Conservation (phyloP, 495 filamentous ascomycete genomes). For the Tuber aestivum region DNA sequence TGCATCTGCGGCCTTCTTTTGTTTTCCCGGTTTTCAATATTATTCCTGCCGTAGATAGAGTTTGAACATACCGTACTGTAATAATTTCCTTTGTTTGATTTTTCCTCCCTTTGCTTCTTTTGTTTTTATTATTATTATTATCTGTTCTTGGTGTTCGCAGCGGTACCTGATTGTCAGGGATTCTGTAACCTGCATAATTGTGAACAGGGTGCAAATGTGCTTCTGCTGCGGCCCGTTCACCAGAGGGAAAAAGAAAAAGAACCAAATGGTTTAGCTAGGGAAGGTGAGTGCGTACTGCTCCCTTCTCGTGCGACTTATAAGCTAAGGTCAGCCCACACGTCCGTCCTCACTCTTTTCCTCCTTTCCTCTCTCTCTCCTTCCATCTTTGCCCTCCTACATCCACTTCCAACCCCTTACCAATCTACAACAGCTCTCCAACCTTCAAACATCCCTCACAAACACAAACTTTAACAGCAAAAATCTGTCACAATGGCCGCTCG, state of each 20-base stretch:
- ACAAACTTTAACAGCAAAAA: slow-evolving; percentile 11
- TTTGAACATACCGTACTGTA: background rate
- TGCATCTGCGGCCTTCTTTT: background rate
- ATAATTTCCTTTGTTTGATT: background rate
- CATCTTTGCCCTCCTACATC: slow-evolving; percentile 8
- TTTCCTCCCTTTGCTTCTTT: slow-evolving; percentile 4
- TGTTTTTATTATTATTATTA: too few species aligned
- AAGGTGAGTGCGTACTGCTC: background rate
- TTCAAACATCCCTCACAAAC: background rate
- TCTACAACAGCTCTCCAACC: background rate
- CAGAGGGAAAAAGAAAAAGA: background rate
- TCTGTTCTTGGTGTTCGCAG: background rate
- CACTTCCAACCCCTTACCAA: slow-evolving; percentile 5
- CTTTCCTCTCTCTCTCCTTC: background rate
- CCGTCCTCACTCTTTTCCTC: background rate
- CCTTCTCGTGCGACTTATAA: background rate
- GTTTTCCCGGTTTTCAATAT: background rate
- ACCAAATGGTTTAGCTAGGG: background rate
- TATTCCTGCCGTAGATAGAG: background rate
- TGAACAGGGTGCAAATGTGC: background rate
- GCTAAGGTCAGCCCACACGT: background rate
- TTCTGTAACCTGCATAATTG: background rate
- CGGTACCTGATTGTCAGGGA: background rate
- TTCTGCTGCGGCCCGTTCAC: background rate
- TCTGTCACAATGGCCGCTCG: slow-evolving; percentile 44